Percentiles rank a stretch among this genome's conserved stretches.
These are phyloP conservation scores for Linnemannia exigua DNA, from an alignment of 192 early-diverging fungal genomes.

Conservation along the genomic window DNA sequence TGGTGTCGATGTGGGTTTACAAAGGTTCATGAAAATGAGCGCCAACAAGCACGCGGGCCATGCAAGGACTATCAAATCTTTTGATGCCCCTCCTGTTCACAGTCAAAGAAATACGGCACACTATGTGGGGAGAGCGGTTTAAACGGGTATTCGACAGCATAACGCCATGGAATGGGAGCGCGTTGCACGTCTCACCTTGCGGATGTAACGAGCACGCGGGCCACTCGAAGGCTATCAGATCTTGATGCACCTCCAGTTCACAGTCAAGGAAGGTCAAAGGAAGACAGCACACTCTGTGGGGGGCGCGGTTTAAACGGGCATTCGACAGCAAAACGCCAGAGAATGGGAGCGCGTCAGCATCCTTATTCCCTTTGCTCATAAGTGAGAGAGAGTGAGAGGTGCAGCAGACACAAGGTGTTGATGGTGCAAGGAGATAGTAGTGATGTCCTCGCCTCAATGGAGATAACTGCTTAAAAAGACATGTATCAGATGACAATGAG, in stretches of 20 bases:
- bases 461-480: too few relatives aligned
- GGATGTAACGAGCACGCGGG: slow-evolving; percentile 5
- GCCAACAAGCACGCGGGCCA: too few relatives aligned
- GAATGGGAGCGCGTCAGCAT: neutral
- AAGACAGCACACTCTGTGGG: neutral
- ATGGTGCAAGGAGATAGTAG: neutral
- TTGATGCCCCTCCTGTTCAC: slow-evolving; percentile 8
- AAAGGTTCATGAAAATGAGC: too few relatives aligned
- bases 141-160: slow-evolving; percentile 19
- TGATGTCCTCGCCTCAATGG: too few relatives aligned
- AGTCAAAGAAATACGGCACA: slow-evolving; percentile 14
- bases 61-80: slow-evolving; percentile 8
- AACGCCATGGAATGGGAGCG: slow-evolving; percentile 23
- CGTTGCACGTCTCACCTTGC: neutral
- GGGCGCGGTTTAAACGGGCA: slow-evolving; percentile 6
- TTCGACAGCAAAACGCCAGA: neutral
- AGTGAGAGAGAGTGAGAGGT: neutral
- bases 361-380: neutral
- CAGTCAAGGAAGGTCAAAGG: slow-evolving; percentile 12
- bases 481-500: too few relatives aligned
- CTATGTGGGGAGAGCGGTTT: slow-evolving; percentile 17
- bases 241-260: slow-evolving; percentile 2
- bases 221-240: neutral
- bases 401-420: slow-evolving; percentile 8
- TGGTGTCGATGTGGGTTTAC: too few relatives aligned